phyloP scores from a whole-genome alignment of 345 rosid species.

The Conringia planisiliqua region DNA sequence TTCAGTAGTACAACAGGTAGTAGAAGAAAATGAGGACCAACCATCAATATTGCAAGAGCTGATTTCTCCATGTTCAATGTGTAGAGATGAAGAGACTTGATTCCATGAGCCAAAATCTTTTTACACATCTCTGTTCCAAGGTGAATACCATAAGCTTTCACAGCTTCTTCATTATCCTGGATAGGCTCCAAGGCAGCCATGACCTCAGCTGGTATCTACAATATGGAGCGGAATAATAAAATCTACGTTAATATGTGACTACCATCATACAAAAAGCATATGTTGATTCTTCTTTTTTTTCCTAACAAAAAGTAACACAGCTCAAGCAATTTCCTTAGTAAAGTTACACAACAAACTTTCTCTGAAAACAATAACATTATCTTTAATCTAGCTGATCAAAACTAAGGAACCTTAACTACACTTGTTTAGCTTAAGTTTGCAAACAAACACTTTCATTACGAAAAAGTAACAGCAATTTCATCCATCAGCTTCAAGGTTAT shows the following conservation, averaged over 20 bases:
- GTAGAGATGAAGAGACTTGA: slow-evolving; percentile 79
- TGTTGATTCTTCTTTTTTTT: background rate
- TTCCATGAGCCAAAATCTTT: slow-evolving; percentile 88
- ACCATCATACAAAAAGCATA: background rate
- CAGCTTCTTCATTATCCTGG: slow-evolving; percentile 96
- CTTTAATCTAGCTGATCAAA: background rate
- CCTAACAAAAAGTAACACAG: background rate
- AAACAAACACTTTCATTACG: background rate
- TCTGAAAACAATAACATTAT: background rate
- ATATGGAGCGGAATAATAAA: background rate
- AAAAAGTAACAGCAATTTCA: background rate
- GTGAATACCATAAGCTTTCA: slow-evolving; percentile 86
- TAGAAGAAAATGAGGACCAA: slow-evolving; percentile 18
- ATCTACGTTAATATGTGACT: background rate
- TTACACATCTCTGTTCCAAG: slow-evolving; percentile 94
- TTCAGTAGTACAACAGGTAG: background rate
- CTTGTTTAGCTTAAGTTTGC: background rate
- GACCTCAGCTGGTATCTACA: slow-evolving; percentile 79
- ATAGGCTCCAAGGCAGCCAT: slow-evolving; percentile 90
- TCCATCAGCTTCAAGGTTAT: background rate
- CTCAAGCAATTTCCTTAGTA: background rate
- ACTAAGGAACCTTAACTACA: background rate
- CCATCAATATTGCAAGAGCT: slow-evolving; percentile 84
- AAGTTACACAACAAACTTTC: background rate
- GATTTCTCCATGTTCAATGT: slow-evolving; percentile 95